Conservation (phyloP, 768 basidiomycete species). For the Termitomyces sp. region DNA sequence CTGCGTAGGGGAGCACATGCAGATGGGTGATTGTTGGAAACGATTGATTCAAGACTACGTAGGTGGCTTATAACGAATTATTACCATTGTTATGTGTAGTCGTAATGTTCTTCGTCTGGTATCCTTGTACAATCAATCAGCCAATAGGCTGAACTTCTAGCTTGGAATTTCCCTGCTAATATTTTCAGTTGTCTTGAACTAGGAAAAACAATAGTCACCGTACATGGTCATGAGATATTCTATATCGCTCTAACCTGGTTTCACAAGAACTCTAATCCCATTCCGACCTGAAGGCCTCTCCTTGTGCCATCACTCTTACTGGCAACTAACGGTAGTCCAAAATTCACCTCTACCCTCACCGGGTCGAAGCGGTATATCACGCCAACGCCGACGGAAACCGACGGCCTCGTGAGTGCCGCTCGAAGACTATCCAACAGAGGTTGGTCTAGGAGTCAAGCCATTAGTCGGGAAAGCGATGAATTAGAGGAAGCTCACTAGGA, state of each 20-base stretch:
- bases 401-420: conserved; percentile 45
- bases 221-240: not conserved
- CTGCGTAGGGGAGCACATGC: conserved; percentile 78
- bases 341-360: conserved; percentile 81
- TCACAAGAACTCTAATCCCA: conserved; percentile 62
- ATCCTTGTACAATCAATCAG: not conserved
- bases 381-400: conserved; percentile 77
- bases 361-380: conserved; percentile 81
- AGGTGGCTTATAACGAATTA: conserved; percentile 17
- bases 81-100: no score
- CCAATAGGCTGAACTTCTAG: not conserved
- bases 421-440: conserved; percentile 33
- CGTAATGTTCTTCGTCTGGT: not conserved
- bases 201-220: not conserved
- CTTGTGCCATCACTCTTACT: conserved; percentile 59
- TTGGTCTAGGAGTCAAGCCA: conserved; percentile 21
- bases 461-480: not conserved
- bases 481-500: conserved; percentile 34
- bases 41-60: conserved; percentile 37
- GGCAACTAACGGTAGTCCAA: conserved; percentile 76
- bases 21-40: conserved; percentile 59
- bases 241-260: not conserved
- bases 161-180: not conserved
- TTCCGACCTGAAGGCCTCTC: conserved; percentile 75
- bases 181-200: not conserved